Evolutionary conservation across 2,329 filamentous ascomycete species (phyloP), one percentile per base, ranked within the genome.

Genomic region (Aspergillus transmontanensis): DNA sequence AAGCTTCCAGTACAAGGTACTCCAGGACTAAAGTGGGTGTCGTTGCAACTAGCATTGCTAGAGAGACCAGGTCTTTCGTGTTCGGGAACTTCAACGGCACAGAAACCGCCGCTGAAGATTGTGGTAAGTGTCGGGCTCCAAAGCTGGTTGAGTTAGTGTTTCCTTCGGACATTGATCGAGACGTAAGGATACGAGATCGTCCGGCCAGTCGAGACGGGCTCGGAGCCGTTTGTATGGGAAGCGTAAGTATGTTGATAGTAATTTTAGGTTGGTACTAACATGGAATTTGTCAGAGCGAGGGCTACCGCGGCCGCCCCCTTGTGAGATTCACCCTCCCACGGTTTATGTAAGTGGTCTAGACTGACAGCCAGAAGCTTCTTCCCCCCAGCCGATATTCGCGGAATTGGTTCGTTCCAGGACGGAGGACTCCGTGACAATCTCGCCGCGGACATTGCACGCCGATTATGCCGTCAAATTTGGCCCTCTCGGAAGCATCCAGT

Each of bases 71-170:
- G 26, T 55, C 61, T 11, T 70, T 67, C 54, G 51, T 69, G 2
- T 62, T 69, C 23, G 64, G 63, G 0, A 70, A 70, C 28, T 70
- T 70, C n/a, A 69, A 70, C 50, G 11, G 36, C 0, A 39, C 36
- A 39, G 36, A 39, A 39, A 39, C 36, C 6, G 14, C 36, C 36
- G 36, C 36, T 39, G 36, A 39, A 39, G 36, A 39, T 39, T 39
- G 6, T 39, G 6, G 6, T 39, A 39, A 39, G 36, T 39, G 14
- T 39, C 36, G 36, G 36, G 14, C 36, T 39, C 14, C 6, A 39
- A 39, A 39, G 36, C 36, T 39, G 14, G 14, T 39, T 39, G 6
- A 39, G 36, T 39, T 39, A 39, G 14, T 39, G 6, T 39, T 39
- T 39, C 14, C 36, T 39, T 39, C 14, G 14, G 36, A 39, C 14